Evolutionary conservation across 805 yeast species (phyloP).

Genomic region (Starmerella bombi): DNA sequence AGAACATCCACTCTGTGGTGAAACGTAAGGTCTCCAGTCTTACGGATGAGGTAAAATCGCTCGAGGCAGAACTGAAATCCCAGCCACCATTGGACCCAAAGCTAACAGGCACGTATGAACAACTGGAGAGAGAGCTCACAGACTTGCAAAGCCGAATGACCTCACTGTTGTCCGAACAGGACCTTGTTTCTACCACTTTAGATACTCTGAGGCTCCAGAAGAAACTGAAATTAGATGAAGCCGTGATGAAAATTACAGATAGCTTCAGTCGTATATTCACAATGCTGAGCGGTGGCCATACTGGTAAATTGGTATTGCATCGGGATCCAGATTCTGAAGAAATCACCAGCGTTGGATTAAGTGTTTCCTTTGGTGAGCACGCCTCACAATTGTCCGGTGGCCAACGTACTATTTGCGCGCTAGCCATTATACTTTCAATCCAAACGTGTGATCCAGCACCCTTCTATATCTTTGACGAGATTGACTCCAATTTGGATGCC

Average conservation of each 20-base stretch:
- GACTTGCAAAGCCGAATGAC: constrained; percentile 49
- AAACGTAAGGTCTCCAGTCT: constrained; percentile 43
- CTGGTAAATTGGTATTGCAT: constrained; percentile 59
- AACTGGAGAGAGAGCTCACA: constrained; percentile 59
- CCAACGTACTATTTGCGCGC: constrained; percentile 92
- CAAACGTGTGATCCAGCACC: constrained; percentile 96
- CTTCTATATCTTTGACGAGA: constrained; percentile 88
- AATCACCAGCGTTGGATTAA: constrained; percentile 69
- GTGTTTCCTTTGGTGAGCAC: constrained; percentile 80
- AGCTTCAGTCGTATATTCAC: constrained; percentile 67
- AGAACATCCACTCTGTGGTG: constrained; percentile 21
- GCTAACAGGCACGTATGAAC: constrained; percentile 70
- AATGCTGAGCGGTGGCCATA: constrained; percentile 69
- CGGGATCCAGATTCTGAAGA: constrained; percentile 21
- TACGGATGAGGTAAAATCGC: constrained; percentile 24
- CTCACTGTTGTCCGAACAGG: constrained; percentile 57
- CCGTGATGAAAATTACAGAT: constrained; percentile 50
- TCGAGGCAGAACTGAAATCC: constrained; percentile 40
- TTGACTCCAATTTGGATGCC: constrained; percentile 89
- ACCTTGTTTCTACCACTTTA: constrained; percentile 57
- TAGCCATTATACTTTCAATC: constrained; percentile 83
- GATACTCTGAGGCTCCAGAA: constrained; percentile 60
- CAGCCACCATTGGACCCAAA: constrained; percentile 74
- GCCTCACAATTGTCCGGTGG: constrained; percentile 89
- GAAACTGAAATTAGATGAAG: constrained; percentile 61